Conservation (phyloP, 2,329 filamentous ascomycete genomes). For the Botryotinia convoluta region DNA sequence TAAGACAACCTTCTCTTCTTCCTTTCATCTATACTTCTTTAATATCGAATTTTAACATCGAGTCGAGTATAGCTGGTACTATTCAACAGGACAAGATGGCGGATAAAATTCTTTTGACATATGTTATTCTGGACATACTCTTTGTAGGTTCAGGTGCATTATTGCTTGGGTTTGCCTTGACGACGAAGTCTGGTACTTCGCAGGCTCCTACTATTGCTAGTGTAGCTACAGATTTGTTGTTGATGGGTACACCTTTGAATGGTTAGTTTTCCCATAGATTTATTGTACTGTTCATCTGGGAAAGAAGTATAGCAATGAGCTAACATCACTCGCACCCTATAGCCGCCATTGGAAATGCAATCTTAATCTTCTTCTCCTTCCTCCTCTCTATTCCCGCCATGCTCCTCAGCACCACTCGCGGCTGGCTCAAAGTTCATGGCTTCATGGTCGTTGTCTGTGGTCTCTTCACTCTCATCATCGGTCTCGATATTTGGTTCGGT, state of each 20-base stretch:
- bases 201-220: constrained; percentile 46
- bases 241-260: constrained; percentile 51
- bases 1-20: neutral
- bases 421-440: constrained; percentile 68
- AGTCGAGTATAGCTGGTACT: constrained; percentile 16
- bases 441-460: constrained; percentile 61
- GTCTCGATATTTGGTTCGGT: constrained; percentile 68
- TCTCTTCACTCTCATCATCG: constrained; percentile 63
- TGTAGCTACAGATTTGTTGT: constrained; percentile 51
- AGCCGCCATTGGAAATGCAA: constrained; percentile 70
- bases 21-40: neutral
- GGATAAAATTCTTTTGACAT: constrained; percentile 52
- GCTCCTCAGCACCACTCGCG: constrained; percentile 60
- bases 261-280: constrained; percentile 41
- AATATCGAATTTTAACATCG: neutral
- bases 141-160: constrained; percentile 52
- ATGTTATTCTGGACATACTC: constrained; percentile 49
- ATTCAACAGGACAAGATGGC: constrained; percentile 40
- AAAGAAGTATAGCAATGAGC: neutral
- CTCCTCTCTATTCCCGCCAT: constrained; percentile 68
- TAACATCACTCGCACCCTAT: constrained; percentile 27
- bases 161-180: constrained; percentile 52
- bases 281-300: neutral
- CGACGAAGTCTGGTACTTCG: constrained; percentile 45
- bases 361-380: constrained; percentile 70